Percentiles rank a stretch among this genome's conserved stretches.
These are phyloP conservation scores for Mimosa bimucronata DNA, from an alignment of 306 rosid genomes.

Conservation along the genomic window DNA sequence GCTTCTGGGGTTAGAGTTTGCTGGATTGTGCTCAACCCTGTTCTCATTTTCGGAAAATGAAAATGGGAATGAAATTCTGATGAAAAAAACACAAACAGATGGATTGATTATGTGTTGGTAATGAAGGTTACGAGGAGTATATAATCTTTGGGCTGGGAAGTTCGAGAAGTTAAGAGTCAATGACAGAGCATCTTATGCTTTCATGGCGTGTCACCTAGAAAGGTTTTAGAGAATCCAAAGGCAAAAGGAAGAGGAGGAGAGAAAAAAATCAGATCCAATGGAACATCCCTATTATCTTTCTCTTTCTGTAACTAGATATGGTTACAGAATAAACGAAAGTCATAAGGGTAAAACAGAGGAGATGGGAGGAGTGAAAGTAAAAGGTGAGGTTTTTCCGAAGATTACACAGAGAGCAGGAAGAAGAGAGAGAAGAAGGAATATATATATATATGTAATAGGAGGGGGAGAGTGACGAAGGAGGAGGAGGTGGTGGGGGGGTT, in stretches of 20 bases:
- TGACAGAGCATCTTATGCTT: not conserved
- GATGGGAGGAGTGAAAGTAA: slow-evolving; percentile 35
- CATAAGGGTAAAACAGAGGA: not conserved
- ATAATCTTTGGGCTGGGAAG: not conserved
- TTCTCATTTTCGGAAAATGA: slow-evolving; percentile 56
- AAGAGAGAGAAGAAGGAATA: no score
- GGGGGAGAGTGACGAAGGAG: not conserved
- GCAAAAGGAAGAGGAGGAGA: slow-evolving; percentile 51
- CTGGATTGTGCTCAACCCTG: slow-evolving; percentile 66
- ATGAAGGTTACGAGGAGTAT: not conserved
- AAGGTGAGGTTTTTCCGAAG: slow-evolving; percentile 9
- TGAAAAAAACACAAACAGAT: slow-evolving; percentile 7
- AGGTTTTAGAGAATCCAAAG: slow-evolving; percentile 58
- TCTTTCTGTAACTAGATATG: no score
- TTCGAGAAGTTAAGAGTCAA: not conserved
- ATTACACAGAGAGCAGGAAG: slow-evolving; percentile 16
- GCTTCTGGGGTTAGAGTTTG: slow-evolving; percentile 78
- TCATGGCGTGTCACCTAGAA: slow-evolving; percentile 35
- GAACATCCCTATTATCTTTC: slow-evolving; percentile 32
- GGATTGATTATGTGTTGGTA: no score
- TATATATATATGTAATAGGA: not conserved
- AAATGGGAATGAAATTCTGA: not conserved
- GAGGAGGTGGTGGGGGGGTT: slow-evolving; percentile 34
- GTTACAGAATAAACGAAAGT: not conserved
- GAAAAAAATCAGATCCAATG: slow-evolving; percentile 47